These are phyloP conservation scores for Collariella sp. DNA, from an alignment of 495 filamentous ascomycete species.

Conservation along the genomic window DNA sequence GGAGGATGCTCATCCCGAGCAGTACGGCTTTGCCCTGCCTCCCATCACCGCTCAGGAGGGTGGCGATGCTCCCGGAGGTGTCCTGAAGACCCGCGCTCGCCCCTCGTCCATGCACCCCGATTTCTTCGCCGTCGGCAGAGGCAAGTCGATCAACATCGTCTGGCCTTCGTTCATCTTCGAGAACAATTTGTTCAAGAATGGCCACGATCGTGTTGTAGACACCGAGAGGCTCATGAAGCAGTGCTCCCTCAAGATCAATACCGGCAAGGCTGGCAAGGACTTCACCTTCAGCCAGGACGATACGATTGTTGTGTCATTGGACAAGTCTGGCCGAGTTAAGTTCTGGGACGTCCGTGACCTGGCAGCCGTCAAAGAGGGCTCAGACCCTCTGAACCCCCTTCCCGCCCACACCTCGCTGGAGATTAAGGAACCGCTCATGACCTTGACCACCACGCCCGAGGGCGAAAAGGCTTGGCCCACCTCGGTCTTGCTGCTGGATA, in stretches of 20 bases:
- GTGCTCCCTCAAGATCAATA: conserved; percentile 82
- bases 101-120: conserved; percentile 79
- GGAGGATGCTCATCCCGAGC: conserved; percentile 61
- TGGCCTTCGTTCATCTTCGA: conserved; percentile 69
- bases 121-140: conserved; percentile 89
- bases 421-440: conserved; percentile 67
- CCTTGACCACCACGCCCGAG: conserved; percentile 66
- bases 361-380: conserved; percentile 47
- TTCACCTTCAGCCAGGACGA: conserved; percentile 97
- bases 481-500: conserved; percentile 91
- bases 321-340: conserved; percentile 88
- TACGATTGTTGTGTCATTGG: conserved; percentile 83
- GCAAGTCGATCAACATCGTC: conserved; percentile 90
- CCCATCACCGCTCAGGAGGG: conserved; percentile 66
- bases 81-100: conserved; percentile 91
- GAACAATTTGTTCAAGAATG: conserved; percentile 59
- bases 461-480: conserved; percentile 90
- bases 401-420: conserved; percentile 53
- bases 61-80: conserved; percentile 68
- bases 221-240: conserved; percentile 78
- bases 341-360: conserved; percentile 93
- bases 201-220: conserved; percentile 65
- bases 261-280: conserved; percentile 96
- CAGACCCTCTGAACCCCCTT: conserved; percentile 42
- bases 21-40: conserved; percentile 72